Conservation (phyloP, 164 flowering plant genomes). For the Chimonanthus praecox region DNA sequence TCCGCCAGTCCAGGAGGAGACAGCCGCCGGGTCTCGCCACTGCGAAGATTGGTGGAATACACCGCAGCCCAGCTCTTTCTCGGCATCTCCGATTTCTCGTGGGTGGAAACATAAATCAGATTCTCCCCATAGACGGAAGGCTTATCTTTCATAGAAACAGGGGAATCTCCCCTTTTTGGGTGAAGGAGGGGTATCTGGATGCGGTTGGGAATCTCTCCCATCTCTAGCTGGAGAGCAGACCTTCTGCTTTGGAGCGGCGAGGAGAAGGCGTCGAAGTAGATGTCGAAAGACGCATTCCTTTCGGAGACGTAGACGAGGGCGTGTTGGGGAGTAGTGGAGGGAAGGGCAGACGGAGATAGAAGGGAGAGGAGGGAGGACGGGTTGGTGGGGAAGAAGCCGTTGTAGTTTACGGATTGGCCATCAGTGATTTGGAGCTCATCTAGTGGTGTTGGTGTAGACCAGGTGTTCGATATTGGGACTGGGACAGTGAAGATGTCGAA, state of each 20-base stretch:
- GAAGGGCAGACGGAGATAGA: slow-evolving; percentile 7
- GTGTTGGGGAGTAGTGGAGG: slow-evolving; percentile 4
- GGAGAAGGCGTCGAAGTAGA: slow-evolving; percentile 40
- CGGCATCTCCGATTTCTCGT: slow-evolving; percentile 48
- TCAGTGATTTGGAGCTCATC: slow-evolving; percentile 60
- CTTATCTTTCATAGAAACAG: slow-evolving; percentile 59
- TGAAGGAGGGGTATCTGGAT: slow-evolving; percentile 37
- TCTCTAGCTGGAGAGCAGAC: slow-evolving; percentile 18
- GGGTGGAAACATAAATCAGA: slow-evolving; percentile 77
- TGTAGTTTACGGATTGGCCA: slow-evolving; percentile 61
- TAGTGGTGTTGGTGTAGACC: not conserved
- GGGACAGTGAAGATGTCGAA: slow-evolving; percentile 59
- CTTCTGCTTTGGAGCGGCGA: slow-evolving; percentile 11
- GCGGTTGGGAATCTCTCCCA: slow-evolving; percentile 14
- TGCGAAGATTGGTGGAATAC: slow-evolving; percentile 51
- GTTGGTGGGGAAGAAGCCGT: slow-evolving; percentile 62
- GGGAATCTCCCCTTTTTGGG: slow-evolving; percentile 1
- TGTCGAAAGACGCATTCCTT: slow-evolving; percentile 43
- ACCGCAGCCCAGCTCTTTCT: slow-evolving; percentile 86
- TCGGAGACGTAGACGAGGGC: slow-evolving; percentile 61
- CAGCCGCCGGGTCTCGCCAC: slow-evolving; percentile 56
- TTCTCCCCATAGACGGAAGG: slow-evolving; percentile 52
- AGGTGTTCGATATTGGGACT: not conserved
- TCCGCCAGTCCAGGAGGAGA: slow-evolving; percentile 70
- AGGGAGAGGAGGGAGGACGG: slow-evolving; percentile 16